Evolutionary conservation across 345 rosid species (phyloP).

Genomic region (Ceriops tagal): DNA sequence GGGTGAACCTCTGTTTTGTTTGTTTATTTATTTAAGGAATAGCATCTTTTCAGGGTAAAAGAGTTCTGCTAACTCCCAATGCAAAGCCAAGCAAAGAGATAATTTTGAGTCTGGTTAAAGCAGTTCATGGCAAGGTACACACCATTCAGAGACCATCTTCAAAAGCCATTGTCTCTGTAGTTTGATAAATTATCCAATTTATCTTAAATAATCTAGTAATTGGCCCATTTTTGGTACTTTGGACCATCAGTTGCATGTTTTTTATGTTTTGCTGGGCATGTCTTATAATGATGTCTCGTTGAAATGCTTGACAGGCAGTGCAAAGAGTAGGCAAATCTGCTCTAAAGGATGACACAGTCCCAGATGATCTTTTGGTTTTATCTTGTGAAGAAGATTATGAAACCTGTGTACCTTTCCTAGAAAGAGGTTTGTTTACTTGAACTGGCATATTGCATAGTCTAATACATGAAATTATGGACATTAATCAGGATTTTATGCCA

Average conservation of each 20-base stretch:
- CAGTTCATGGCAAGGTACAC: conserved; percentile 68
- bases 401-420: conserved; percentile 59
- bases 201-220: neutral
- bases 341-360: conserved; percentile 47
- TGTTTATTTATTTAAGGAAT: neutral
- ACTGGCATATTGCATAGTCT: neutral
- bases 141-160: neutral
- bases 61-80: conserved; percentile 64
- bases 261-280: neutral
- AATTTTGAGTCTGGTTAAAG: conserved; percentile 55
- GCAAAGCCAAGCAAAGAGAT: conserved; percentile 65
- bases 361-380: conserved; percentile 60
- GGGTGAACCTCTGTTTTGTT: conserved; percentile 7
- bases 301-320: conserved; percentile 45
- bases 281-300: conserved; percentile 10
- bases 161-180: neutral
- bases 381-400: conserved; percentile 79
- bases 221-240: neutral
- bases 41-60: conserved; percentile 48
- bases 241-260: neutral
- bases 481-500: neutral
- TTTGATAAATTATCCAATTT: neutral
- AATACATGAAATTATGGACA: neutral
- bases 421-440: conserved; percentile 49
- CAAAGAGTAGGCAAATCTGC: conserved; percentile 76